Percentiles rank a stretch among this genome's conserved stretches.
Evolutionary conservation across 495 filamentous ascomycete genomes (phyloP).

Genomic region (Penicillium antarcticum): DNA sequence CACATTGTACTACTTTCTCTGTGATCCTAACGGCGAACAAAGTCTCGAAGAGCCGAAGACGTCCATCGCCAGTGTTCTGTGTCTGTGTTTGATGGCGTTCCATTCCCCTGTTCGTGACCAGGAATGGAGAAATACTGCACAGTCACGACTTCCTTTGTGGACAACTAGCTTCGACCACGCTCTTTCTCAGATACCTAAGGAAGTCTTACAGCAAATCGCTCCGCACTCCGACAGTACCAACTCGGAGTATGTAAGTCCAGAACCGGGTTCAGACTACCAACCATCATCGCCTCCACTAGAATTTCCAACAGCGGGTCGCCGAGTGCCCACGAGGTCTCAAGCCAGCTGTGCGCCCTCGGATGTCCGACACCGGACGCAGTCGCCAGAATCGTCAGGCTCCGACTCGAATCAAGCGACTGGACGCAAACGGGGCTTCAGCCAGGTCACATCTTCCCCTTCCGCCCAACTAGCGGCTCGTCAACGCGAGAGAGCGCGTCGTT

Average conservation of each 20-base stretch:
- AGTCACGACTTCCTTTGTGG: constrained; percentile 19
- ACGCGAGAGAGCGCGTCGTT: constrained; percentile 9
- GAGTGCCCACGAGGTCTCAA: constrained; percentile 20
- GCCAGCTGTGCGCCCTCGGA: constrained; percentile 12
- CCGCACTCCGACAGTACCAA: constrained; percentile 15
- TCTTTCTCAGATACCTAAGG: constrained; percentile 16
- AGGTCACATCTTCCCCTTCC: constrained; percentile 16
- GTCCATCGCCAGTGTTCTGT: constrained; percentile 19
- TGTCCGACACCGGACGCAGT: not conserved
- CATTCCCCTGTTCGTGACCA: constrained; percentile 18
- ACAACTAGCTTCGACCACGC: constrained; percentile 21
- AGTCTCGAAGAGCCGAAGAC: constrained; percentile 12
- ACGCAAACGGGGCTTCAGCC: constrained; percentile 25
- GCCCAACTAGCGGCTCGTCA: constrained; percentile 12
- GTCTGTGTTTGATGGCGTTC: constrained; percentile 30
- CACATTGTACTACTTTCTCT: constrained; percentile 36
- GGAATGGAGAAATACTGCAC: constrained; percentile 29
- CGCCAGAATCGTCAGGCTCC: constrained; percentile 17
- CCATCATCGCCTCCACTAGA: constrained; percentile 13
- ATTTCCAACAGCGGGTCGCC: constrained; percentile 11
- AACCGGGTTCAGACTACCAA: constrained; percentile 17
- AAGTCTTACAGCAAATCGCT: constrained; percentile 17
- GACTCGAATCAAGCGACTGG: constrained; percentile 19
- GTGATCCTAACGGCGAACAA: constrained; percentile 31
- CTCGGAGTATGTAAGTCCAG: constrained; percentile 15